Evolutionary conservation across 306 rosid species (phyloP), one percentile per base, ranked within the genome.

Genomic region (Pyrus bretschneideri): DNA sequence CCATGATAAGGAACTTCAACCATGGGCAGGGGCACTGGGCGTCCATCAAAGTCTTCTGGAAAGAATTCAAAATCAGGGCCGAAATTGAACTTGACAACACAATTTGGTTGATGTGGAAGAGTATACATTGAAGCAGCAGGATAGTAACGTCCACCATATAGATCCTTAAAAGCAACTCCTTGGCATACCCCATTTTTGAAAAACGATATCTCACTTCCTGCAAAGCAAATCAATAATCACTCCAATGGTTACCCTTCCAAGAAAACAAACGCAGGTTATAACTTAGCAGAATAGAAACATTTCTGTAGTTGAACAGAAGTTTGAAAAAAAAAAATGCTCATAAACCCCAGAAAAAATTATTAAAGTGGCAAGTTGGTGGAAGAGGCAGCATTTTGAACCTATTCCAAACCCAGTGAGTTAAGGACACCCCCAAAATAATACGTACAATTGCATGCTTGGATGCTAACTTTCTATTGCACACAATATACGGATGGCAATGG

Each of bases 71-170:
- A 96, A 68, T 96, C 88, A 4, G 97, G 99, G 80, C 99, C 97
- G 38, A 96, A 96, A 85, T 96, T 96, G 92, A 96, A 96, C 88
- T 86, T 88, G 67, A 96, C 96, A 9, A 81, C 81, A 87, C 99
- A 96, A 83, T 91, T 96, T 52, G 92, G 91, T 81, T 91, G 97
- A 82, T 87, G 88, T 61, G 99, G 99, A 46, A 91, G 93, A 31
- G 97, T 96, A 76, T 77, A 92, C 98, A 96, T 89, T 69, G 99
- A 96, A 67, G 99, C 98, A 70, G 97, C 97, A 57, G 97, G 99
- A 76, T 92, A 92, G 78, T 96, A 92, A 33, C 89, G 91, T 65
- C 99, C 99, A 33, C 97, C 99, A n/a, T 78, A 83, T 33, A 92
- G 87, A 84, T 92, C 98, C 76, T 87, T 88, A 84, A 89, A 96